Percentiles rank a stretch among this genome's conserved stretches.
These are phyloP conservation scores for Tillandsia leiboldiana DNA, from an alignment of 176 grass and related monocot genomes.

Conservation along the genomic window DNA sequence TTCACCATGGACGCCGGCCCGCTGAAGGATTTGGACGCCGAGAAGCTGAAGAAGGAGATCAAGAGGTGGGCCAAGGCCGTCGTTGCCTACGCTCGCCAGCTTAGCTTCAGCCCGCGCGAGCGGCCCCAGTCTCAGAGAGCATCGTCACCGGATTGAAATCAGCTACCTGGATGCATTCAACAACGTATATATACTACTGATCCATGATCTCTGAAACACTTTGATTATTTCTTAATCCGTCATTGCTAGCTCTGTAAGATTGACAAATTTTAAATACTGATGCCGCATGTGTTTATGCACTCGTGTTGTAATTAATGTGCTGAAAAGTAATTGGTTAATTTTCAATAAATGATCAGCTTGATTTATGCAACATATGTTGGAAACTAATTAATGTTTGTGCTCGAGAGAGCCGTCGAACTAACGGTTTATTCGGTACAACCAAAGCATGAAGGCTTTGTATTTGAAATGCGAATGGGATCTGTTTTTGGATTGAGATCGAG, in stretches of 20 bases:
- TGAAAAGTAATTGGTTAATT: too few relatives aligned
- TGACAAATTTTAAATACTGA: too few relatives aligned
- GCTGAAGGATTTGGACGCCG: constrained; percentile 47
- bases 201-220: not conserved
- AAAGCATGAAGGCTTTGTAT: too few relatives aligned
- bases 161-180: not conserved
- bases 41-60: constrained; percentile 56
- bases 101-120: constrained; percentile 47
- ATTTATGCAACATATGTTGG: too few relatives aligned
- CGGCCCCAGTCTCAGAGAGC: constrained; percentile 10
- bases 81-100: constrained; percentile 43
- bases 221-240: not conserved
- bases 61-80: constrained; percentile 73
- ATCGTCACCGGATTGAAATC: not conserved
- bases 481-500: too few relatives aligned
- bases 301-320: too few relatives aligned
- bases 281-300: too few relatives aligned
- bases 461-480: too few relatives aligned
- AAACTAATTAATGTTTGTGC: too few relatives aligned
- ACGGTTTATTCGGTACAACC: too few relatives aligned
- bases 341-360: too few relatives aligned
- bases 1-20: constrained; percentile 9
- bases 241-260: not conserved
- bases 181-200: not conserved
- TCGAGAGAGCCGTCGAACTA: too few relatives aligned